Evolutionary conservation across 768 basidiomycete species (phyloP), one percentile per base, ranked within the genome.

Genomic region (Tulasnella sp.): DNA sequence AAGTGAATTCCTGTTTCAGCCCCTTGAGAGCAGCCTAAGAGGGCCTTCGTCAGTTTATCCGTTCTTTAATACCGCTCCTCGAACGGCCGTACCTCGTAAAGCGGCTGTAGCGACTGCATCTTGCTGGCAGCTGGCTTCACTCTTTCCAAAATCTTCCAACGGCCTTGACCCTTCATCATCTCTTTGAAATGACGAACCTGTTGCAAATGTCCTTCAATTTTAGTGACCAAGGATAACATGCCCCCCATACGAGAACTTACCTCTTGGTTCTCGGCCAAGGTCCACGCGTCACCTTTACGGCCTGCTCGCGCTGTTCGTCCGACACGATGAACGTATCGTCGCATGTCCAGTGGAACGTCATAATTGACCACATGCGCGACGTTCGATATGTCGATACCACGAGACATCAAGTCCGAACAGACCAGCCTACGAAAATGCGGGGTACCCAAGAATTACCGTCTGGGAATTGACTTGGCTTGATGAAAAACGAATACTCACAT

Each of bases 281-380:
- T 93, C 97, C 97, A 99, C 1, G 96, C 96, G 78, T 92, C 89
- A 7, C 97, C 97, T 29, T 84, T 83, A 67, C 92, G 86, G 9
- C 97, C 97, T 3, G 97, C 97, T 71, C 97, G 88, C 2, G 97
- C 97, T 6, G 97, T 99, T 64, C 97, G 88, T 29, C 97, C 97
- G 11, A 96, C 97, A 73, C 97, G 91, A 83, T 99, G 97, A 14
- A 99, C 93, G 81, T 99, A 99, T 82, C 99, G 99, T 71, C 94
- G 88, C 89, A 98, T 96, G 82, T 99, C 97, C n/a, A 97, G 88
- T 11, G 97, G 96, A 1, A 89, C 91, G 81, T 99, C 97, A 82
- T 99, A 99, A 80, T 91, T 96, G 68, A 99, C 89, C 38, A 99
- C 97, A 82, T 97, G 93, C 2, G 91, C 89, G 40, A 99, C 94